These are phyloP conservation scores for Spergularia marina DNA, from an alignment of 148 eudicot species.

Conservation along the genomic window DNA sequence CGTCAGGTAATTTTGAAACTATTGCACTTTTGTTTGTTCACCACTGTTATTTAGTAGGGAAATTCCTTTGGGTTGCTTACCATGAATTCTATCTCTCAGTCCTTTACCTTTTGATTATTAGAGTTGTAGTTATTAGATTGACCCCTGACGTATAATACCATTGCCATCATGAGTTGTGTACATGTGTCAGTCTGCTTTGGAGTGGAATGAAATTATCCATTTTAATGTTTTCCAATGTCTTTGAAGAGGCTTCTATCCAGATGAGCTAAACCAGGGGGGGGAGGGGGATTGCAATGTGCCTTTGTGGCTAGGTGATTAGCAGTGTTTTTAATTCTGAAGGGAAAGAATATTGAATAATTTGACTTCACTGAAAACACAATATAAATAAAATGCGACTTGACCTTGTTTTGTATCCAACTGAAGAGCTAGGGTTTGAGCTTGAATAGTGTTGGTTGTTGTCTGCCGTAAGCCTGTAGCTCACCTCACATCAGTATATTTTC, in stretches of 20 bases:
- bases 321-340: background rate
- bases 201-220: too few relatives aligned
- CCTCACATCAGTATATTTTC: background rate
- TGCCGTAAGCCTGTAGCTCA: background rate
- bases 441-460: background rate
- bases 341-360: background rate
- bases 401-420: background rate
- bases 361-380: background rate
- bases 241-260: too few relatives aligned
- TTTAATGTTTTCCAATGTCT: too few relatives aligned
- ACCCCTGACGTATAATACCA: background rate
- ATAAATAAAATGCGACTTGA: background rate
- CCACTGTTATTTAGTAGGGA: background rate
- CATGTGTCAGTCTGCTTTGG: too few relatives aligned
- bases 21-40: background rate
- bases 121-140: background rate
- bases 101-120: too few relatives aligned
- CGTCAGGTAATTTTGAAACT: slow-evolving; percentile 63
- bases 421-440: background rate
- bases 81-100: background rate
- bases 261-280: too few relatives aligned
- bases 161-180: background rate
- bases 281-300: too few relatives aligned
- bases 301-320: too few relatives aligned
- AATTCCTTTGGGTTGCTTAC: background rate